Percentiles rank a stretch among this genome's conserved stretches.
phyloP scores from a whole-genome alignment of 2,329 filamentous ascomycete genomes.

The Diplodia sapinea region DNA sequence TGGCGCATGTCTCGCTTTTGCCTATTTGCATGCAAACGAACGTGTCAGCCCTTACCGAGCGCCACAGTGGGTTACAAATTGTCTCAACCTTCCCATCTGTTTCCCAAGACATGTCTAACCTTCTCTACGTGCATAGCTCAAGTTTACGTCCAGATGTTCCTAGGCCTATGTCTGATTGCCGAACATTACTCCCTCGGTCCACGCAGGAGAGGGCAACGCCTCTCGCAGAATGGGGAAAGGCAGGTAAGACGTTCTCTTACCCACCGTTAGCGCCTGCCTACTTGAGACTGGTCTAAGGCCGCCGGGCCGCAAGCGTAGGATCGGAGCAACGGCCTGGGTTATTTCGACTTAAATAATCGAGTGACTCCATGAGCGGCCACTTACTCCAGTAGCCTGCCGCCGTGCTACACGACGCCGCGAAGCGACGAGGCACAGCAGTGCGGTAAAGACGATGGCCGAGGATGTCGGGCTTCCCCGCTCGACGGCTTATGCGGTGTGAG shows the following conservation, averaged over 20 bases:
- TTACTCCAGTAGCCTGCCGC: neutral
- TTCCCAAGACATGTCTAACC: neutral
- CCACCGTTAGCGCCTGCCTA: neutral
- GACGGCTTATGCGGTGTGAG: constrained; percentile 9
- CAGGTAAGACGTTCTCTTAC: neutral
- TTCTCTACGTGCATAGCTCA: neutral
- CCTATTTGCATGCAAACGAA: neutral
- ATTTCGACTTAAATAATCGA: neutral
- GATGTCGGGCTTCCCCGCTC: constrained; percentile 11
- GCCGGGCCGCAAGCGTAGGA: neutral
- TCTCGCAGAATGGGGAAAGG: neutral
- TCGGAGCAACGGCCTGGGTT: neutral
- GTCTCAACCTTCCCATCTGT: neutral
- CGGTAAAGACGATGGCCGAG: constrained; percentile 2
- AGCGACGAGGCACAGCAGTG: constrained; percentile 2
- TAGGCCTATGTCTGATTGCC: neutral
- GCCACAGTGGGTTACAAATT: neutral
- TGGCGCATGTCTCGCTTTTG: neutral
- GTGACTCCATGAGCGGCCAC: neutral
- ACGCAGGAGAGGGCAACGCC: neutral
- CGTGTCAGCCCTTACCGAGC: neutral
- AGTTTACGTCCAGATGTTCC: neutral
- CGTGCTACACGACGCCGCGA: neutral
- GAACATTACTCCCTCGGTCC: neutral
- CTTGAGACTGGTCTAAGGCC: neutral